Base-by-base conservation (phyloP, 2,329 filamentous ascomycete species). In the Ophiobolus disseminans region DNA sequence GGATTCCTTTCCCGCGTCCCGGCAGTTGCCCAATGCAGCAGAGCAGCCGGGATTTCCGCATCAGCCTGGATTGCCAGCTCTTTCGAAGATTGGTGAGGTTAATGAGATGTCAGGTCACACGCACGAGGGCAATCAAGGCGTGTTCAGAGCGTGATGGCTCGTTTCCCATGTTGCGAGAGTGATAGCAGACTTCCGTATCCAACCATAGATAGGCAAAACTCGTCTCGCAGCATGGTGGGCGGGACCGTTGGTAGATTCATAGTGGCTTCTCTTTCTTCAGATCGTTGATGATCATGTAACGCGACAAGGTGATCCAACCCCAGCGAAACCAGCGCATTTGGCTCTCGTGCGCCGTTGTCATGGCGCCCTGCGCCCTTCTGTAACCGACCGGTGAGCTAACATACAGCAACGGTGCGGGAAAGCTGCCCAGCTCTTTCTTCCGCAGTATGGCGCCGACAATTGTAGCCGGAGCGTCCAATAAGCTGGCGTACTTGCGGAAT, bases 281-380 rank as follows among this genome's bases (percentile, higher is more conserved):
- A 71, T 97, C 92, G 74, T 99, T 99, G 23, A 97, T 83, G 48
- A 91, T 83, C 94, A 99, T 97, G 75, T 97, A 99, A 52, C 94
- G 81, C 65, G 91, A 94, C 48, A 96, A 71, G 0, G 84, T 82
- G 68, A 99, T 96, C 91, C 92, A 99, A 2, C 91, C 90, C 83
- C 91, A 97, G 6, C 94, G 85, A 70, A 97, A 99, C 94, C 94
- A 99, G 28, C 90, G 85, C 94, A 99, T 99, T 81, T 99, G 94
- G 73, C 91, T 97, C 75, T 86, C 80, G 77, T 99, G 94, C 21
- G 90, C 93, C 45, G 82, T 81, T 1, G 89, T 91, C 94, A 99
- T 99, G 23, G 94, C 92, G 45, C 78, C 81, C 77, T 92, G 88
- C 6, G 90, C 93, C 22, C 80, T 82, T 55, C 86, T 79, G 56